Evolutionary conservation across 768 basidiomycete species (phyloP), one percentile per base, ranked within the genome.

Genomic region (Termitomyces sp.): DNA sequence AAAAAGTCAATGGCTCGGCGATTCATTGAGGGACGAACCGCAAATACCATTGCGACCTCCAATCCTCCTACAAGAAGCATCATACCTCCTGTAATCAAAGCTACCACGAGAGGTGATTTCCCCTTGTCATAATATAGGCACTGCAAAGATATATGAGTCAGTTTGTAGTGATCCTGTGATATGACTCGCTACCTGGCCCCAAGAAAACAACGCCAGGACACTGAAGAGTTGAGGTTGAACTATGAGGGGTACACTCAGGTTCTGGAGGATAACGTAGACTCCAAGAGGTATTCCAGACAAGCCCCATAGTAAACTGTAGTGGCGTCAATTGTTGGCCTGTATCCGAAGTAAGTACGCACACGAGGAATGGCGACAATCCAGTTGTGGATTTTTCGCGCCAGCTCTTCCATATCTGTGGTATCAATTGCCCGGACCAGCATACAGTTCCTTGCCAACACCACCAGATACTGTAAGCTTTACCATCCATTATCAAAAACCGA

Each of bases 391-490:
- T 86, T 18, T 74, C 72, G 33, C 81, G 75, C 72, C 81, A 86
- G 58, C 80, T 87, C 68, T 92, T 90, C 81, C 83, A 80, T 22
- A 89, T 75, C 59, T 90, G 88, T 6, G 88, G 89, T 31, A 89
- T 65, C 13, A 90, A 64, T 60, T 88, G 87, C 13, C 76, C 72
- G 4, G 80, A 81, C 88, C 87, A 88, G 56, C 80, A 82, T 11
- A 87, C 66, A 0, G 86, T 81, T 2, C 86, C 86, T 86, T 9
- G 15, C n/a, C n/a, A n/a, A n/a, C n/a, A 29, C 36, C 16, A 25
- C 11, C 23, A 41, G 23, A 22, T 31, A 40, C n/a, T 16, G 27
- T 10, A 39, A 29, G 13, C 18, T 13, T 7, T 16, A 13, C 1
- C 11, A 25, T 18, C 13, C 18, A n/a, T 22, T 7, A 2, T n/a